Conservation (phyloP, 345 rosid species). For the Conringia planisiliqua region DNA sequence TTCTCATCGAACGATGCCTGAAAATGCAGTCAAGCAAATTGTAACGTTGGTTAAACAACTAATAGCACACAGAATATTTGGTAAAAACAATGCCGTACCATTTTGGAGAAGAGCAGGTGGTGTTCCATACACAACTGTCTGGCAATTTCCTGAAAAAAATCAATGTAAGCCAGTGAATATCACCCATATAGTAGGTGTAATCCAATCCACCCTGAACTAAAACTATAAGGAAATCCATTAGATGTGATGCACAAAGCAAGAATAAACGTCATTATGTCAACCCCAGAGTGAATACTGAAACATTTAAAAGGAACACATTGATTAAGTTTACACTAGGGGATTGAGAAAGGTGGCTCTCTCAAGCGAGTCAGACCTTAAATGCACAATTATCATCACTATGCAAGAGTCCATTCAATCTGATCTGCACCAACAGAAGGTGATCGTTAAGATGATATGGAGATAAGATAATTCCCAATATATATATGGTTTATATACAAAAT, state of each 20-base stretch:
- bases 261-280: neutral
- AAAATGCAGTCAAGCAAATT: conserved; percentile 22
- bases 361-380: conserved; percentile 51
- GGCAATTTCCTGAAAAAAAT: conserved; percentile 67
- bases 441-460: neutral
- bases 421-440: conserved; percentile 45
- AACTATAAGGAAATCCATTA: neutral
- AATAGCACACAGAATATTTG: neutral
- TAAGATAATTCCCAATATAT: neutral
- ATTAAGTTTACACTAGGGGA: neutral
- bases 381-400: conserved; percentile 83
- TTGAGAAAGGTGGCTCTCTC: neutral
- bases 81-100: conserved; percentile 42
- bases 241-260: neutral
- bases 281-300: neutral
- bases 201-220: neutral
- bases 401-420: conserved; percentile 81
- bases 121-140: conserved; percentile 85
- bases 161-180: neutral
- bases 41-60: neutral
- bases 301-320: neutral
- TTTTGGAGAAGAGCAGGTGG: conserved; percentile 76
- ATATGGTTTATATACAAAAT: neutral
- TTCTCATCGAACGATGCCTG: conserved; percentile 96
- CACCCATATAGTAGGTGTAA: neutral